These are phyloP conservation scores for Colletotrichum tofieldiae DNA, from an alignment of 2,329 filamentous ascomycete genomes.

Conservation along the genomic window DNA sequence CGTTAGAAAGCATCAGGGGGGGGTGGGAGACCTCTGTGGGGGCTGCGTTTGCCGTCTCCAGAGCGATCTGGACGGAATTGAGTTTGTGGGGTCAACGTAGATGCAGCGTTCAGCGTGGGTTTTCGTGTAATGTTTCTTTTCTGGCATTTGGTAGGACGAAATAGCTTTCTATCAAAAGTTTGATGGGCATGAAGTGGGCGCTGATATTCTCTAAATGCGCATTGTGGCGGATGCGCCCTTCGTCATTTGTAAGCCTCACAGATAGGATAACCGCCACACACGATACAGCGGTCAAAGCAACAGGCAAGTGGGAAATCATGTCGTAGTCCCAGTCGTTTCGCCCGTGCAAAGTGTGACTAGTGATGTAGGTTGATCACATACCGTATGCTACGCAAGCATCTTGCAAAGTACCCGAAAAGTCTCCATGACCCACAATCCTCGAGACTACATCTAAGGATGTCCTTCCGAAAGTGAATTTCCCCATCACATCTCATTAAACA, in stretches of 20 bases:
- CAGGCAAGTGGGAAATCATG: not conserved
- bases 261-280: not conserved
- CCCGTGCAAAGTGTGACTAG: not conserved
- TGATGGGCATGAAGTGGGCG: not conserved
- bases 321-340: not conserved
- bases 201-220: not conserved
- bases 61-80: too few relatives aligned
- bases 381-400: not conserved
- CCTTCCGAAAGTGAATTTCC: not conserved
- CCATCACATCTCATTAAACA: too few relatives aligned
- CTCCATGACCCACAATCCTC: not conserved
- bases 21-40: too few relatives aligned
- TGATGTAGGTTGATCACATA: not conserved
- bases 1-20: not conserved
- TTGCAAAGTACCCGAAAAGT: constrained; percentile 29
- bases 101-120: not conserved
- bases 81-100: too few relatives aligned
- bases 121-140: rapidly evolving
- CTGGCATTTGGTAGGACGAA: not conserved
- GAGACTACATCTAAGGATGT: not conserved
- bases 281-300: not conserved
- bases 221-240: not conserved
- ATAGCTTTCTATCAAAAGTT: not conserved
- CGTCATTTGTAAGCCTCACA: not conserved
- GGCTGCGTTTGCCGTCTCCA: not conserved